A percentile compares a stretch with the other conserved stretches of the same genome.
Conservation (phyloP, 192 early-diverging fungal genomes). For the Entomortierella parvispora region DNA sequence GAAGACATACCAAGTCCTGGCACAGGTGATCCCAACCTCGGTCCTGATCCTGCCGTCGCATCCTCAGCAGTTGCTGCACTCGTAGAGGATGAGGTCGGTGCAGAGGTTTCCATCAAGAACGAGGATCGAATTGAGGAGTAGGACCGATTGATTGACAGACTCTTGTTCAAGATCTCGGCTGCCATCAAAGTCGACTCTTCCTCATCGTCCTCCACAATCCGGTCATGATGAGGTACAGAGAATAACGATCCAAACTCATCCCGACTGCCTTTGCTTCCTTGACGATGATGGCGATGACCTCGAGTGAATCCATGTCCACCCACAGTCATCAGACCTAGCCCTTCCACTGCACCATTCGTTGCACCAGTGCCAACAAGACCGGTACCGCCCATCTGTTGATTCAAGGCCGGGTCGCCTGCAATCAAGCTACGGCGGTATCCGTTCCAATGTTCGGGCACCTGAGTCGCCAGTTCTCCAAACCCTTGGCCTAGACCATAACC, state of each 20-base stretch:
- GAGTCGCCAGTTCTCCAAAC: background rate
- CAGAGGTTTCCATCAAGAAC: constrained; percentile 43
- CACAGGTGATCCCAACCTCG: constrained; percentile 20
- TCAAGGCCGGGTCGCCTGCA: constrained; percentile 1
- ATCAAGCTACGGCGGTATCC: constrained; percentile 21
- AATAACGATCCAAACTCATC: constrained; percentile 49
- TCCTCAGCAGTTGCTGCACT: background rate
- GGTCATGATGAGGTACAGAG: constrained; percentile 34
- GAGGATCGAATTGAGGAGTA: constrained; percentile 51
- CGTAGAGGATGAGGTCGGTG: background rate
- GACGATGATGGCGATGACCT: constrained; percentile 35
- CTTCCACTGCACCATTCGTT: background rate
- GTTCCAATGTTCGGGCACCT: constrained; percentile 27
- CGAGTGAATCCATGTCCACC: constrained; percentile 11
- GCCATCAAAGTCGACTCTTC: constrained; percentile 49
- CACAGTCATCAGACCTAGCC: constrained; percentile 4
- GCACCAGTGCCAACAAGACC: background rate
- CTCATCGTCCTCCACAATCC: constrained; percentile 48
- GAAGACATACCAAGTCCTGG: constrained; percentile 5
- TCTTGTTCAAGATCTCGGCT: constrained; percentile 44
- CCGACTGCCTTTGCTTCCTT: constrained; percentile 44
- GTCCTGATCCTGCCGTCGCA: background rate
- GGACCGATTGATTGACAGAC: constrained; percentile 42
- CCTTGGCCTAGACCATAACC: background rate
- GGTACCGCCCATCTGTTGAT: too few species aligned